phyloP scores from a whole-genome alignment of 2,329 filamentous ascomycete genomes.

The Lasiodiplodia citricola region DNA sequence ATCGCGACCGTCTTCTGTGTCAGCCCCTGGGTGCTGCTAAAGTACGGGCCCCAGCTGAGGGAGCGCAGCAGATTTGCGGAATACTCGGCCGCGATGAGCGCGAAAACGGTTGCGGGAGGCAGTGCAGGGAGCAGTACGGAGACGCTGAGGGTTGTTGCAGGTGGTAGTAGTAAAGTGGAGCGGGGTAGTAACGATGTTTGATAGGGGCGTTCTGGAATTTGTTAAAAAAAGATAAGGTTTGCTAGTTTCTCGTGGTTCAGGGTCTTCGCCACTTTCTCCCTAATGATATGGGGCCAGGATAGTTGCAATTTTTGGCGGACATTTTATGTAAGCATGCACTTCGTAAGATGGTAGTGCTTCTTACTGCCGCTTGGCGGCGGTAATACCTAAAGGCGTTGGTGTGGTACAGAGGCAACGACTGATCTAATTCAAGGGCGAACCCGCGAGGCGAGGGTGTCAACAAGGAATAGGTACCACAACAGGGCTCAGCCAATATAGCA shows the following conservation, averaged over 20 bases:
- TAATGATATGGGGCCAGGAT: neutral
- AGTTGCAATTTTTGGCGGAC: neutral
- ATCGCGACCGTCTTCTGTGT: slow-evolving; percentile 21
- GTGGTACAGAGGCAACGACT: no score
- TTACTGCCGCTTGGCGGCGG: no score
- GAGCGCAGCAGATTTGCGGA: slow-evolving; percentile 30
- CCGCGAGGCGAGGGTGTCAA: neutral
- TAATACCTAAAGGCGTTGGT: no score
- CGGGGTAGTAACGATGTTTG: neutral
- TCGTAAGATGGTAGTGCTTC: neutral
- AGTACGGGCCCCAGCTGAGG: slow-evolving; percentile 28
- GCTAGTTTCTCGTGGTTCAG: no score
- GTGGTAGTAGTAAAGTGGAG: neutral
- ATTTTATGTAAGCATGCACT: neutral
- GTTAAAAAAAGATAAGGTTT: no score
- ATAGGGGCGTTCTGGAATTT: neutral
- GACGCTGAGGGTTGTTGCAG: neutral
- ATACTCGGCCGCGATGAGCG: slow-evolving; percentile 7
- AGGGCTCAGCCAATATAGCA: neutral
- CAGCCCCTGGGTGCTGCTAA: slow-evolving; percentile 29
- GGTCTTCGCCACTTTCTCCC: neutral
- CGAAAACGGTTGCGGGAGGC: neutral
- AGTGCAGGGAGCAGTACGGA: neutral
- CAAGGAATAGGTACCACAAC: neutral
- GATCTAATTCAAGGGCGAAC: neutral